Percentiles rank a stretch among this genome's conserved stretches.
These are phyloP conservation scores for Xanthoceras sorbifolium DNA, from an alignment of 345 rosid species.

Conservation along the genomic window DNA sequence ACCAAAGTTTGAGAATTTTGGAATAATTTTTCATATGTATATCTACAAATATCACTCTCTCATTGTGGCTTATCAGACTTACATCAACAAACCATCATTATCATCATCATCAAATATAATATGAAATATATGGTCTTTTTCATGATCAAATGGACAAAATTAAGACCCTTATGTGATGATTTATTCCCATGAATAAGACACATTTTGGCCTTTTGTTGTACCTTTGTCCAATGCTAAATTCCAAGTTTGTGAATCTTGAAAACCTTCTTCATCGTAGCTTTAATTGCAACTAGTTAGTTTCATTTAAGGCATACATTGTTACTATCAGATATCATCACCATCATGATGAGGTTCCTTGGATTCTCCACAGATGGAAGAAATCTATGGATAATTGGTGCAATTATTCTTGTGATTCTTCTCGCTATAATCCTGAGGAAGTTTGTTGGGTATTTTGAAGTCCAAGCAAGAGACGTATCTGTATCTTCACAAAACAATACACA, in stretches of 20 bases:
- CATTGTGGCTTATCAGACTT: too few species aligned
- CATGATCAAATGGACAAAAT: conserved; percentile 16
- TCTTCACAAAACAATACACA: neutral
- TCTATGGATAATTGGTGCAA: conserved; percentile 38
- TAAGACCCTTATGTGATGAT: conserved; percentile 21
- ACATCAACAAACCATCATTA: neutral
- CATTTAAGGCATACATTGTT: neutral
- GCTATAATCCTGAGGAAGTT: conserved; percentile 26
- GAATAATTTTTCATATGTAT: neutral
- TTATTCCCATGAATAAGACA: neutral
- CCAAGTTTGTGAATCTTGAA: conserved; percentile 39
- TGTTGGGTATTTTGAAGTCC: conserved; percentile 20
- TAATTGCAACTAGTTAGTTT: neutral
- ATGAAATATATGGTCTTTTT: neutral
- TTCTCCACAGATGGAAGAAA: conserved; percentile 39
- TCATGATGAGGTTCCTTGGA: conserved; percentile 43
- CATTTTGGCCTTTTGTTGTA: neutral
- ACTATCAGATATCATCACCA: neutral
- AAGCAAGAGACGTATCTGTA: neutral
- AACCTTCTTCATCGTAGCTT: neutral
- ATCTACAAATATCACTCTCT: too few species aligned
- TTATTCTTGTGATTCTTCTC: conserved; percentile 34
- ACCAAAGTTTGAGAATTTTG: neutral
- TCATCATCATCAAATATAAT: neutral
- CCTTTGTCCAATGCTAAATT: conserved; percentile 17